Conservation (phyloP, 129 eudicot species). For the Silybum marianum region DNA sequence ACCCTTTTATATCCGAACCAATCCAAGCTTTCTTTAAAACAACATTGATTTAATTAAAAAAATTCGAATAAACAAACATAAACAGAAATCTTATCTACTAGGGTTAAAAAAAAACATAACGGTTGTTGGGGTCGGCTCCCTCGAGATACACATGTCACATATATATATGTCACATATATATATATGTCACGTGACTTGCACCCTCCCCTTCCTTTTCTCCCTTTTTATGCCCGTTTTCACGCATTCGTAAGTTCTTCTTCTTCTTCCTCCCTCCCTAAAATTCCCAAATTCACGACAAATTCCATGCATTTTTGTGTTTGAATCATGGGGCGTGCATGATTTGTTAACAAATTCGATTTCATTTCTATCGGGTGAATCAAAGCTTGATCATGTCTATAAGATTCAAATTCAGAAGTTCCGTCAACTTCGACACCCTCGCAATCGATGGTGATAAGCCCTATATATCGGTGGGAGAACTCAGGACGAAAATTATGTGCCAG, state of each 20-base stretch:
- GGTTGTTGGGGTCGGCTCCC: neutral
- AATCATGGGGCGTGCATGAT: neutral
- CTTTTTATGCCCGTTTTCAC: neutral
- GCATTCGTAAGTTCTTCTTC: neutral
- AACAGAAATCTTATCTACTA: no score
- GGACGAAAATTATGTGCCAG: conserved; percentile 32
- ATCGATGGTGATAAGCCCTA: conserved; percentile 38
- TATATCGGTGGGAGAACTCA: conserved; percentile 47
- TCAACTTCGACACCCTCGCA: conserved; percentile 40
- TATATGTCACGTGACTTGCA: neutral
- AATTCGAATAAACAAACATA: no score
- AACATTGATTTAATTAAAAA: no score
- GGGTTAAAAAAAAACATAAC: no score
- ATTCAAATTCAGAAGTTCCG: conserved; percentile 60
- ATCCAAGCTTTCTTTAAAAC: no score
- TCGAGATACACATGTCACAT: neutral
- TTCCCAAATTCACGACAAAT: neutral
- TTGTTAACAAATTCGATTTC: neutral
- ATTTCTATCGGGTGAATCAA: neutral
- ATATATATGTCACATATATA: no score
- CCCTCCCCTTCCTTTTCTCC: neutral
- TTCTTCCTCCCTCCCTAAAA: neutral
- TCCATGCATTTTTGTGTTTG: neutral
- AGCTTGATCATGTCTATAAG: conserved; percentile 39
- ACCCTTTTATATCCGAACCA: no score